phyloP scores from a whole-genome alignment of 1,284 basidiomycete genomes.

The Apiotrichum mycotoxinovorans region DNA sequence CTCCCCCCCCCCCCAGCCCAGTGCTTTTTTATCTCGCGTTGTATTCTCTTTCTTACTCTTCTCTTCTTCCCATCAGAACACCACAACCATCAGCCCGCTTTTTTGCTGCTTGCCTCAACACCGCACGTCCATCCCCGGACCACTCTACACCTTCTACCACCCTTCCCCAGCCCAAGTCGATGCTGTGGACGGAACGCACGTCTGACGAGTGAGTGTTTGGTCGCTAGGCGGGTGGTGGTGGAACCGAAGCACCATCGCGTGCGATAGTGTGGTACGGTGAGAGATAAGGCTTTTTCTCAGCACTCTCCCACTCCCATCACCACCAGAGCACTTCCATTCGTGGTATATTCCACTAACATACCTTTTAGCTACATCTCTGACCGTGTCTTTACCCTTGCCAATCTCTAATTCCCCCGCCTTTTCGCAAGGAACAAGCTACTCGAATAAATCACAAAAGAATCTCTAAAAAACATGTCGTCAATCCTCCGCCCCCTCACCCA shows the following conservation, averaged over 20 bases:
- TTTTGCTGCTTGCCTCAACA: not conserved
- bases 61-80: not conserved
- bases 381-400: constrained; percentile 43
- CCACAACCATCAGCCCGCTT: not conserved
- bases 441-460: not conserved
- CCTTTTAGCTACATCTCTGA: constrained; percentile 46
- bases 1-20: too few relatives aligned
- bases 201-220: constrained; percentile 49
- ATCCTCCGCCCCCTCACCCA: constrained; percentile 19
- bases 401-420: constrained; percentile 27
- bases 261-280: not conserved
- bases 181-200: constrained; percentile 48
- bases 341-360: not conserved
- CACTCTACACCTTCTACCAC: not conserved
- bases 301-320: not conserved
- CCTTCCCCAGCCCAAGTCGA: constrained; percentile 16
- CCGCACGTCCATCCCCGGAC: not conserved
- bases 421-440: not conserved
- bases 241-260: not conserved
- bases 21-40: too few relatives aligned
- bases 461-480: constrained; percentile 17
- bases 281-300: not conserved
- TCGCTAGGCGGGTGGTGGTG: not conserved
- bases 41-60: too few relatives aligned
- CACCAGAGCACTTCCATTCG: not conserved